Conservation (phyloP, 352 stramenopile species). For the Phytophthora capsici region DNA sequence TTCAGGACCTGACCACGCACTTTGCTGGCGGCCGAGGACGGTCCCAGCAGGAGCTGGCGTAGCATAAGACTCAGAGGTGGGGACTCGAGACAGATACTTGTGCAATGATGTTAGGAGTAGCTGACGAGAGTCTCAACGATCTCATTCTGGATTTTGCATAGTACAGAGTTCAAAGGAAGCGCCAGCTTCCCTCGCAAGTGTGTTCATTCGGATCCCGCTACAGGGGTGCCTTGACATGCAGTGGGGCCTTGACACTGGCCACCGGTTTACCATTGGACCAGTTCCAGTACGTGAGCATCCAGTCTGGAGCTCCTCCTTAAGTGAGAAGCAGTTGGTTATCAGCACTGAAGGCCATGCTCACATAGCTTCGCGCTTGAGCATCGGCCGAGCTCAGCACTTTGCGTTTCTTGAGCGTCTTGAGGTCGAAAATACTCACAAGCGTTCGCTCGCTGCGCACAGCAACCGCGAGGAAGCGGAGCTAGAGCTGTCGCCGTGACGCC, state of each 20-base stretch:
- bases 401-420: too few species aligned
- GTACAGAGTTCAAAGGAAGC: background rate
- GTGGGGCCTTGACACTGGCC: conserved; percentile 71
- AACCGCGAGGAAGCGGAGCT: conserved; percentile 81
- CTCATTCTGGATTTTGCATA: conserved; percentile 3
- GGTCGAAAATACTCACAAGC: too few species aligned
- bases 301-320: too few species aligned
- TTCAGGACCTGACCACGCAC: conserved; percentile 19
- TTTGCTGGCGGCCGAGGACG: conserved; percentile 6
- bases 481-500: conserved; percentile 74
- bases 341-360: too few species aligned
- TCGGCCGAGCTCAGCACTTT: too few species aligned
- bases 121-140: background rate
- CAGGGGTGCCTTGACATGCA: conserved; percentile 63
- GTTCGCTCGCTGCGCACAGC: conserved; percentile 75
- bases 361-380: too few species aligned
- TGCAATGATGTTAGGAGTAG: background rate
- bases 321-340: too few species aligned
- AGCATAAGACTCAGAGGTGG: background rate
- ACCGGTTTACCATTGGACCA: conserved; percentile 92
- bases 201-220: conserved; percentile 20
- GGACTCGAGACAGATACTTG: background rate
- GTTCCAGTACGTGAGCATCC: conserved; percentile 93
- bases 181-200: conserved; percentile 5
- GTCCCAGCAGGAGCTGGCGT: background rate